Evolutionary conservation across 495 filamentous ascomycete genomes (phyloP), one percentile per base, ranked within the genome.

Genomic region (Achaetomiella virescens): DNA sequence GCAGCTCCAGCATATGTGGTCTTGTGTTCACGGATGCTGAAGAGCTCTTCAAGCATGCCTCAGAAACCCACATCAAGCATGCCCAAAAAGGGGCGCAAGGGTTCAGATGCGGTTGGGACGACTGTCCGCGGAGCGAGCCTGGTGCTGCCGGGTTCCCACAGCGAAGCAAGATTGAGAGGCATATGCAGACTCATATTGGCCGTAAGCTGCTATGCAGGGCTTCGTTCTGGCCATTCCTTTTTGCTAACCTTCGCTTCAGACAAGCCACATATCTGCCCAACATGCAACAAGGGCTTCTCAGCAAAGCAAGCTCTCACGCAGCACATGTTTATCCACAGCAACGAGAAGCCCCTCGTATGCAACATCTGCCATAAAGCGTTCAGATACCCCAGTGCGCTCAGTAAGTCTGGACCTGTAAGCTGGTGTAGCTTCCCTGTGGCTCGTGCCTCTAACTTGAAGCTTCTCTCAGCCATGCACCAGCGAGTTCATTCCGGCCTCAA

Each of bases 151-250:
- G 75, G 49, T 80, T 85, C 64, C 69, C 73, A 38, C 78, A 81
- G 58, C 71, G 74, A 50, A 81, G 80, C 58, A 86, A 86, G 62
- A 75, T 86, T 17, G 77, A 81, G 54, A 73, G 83, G 21, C 83
- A 86, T 62, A 77, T 85, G 64, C 77, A 82, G 40, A 82, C 80
- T 1, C 83, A 86, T 62, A 82, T 81, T 37, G 76, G 73, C 40
- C 81, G 83, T 84, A 73, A 74, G 83, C 71, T 3, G 35, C 14
- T n/a, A 17, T 27, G 20, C 35, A 36, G 9, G 7, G 5, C 17
- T 6, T 20, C 38, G 27, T 3, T 45, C 15, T 33, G 8, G 20
- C 11, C 14, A 0, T 9, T 18, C 2, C 1, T 6, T 4, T 22
- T 12, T 12, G 18, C 53, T 62, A 47, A 61, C 59, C 10, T 45